Evolutionary conservation across 768 basidiomycete genomes (phyloP), one percentile per base, ranked within the genome.

Genomic region (Russula griseocarnosa): DNA sequence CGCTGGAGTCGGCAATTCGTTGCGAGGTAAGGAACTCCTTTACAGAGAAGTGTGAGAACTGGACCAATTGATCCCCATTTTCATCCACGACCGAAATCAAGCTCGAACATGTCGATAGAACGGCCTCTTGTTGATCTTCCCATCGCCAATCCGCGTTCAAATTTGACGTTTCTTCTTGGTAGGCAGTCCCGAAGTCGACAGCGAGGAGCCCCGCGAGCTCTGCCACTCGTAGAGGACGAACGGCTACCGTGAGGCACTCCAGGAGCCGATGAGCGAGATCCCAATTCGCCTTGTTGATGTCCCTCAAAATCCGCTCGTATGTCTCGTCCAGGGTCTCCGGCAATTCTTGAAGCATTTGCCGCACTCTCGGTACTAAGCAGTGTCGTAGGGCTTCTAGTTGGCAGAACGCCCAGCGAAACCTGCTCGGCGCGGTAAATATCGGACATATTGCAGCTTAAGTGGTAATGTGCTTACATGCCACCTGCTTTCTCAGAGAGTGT

Each of bases 31-130:
- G 56, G 44, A 32, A 58, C n/a, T 58, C 56, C 30, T 58, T 58
- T 3, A 58, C 56, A 6, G 56, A 58, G 28, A 58, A 58, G 14
- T 58, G 56, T 5, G 56, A 58, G n/a, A 58, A 58, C 18, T 58
- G 56, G 0, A 58, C 42, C 0, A 58, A n/a, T 58, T 34, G 56
- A 22, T 6, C 3, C 0, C 20, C 11, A 0, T 24, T 1, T 14
- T 44, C 42, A 5, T 32, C 55, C 16, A 57, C 42, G 8, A 57
- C 10, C 0, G 55, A 30, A 3, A 57, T 57, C 20, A 57, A 46
- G 14, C 55, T 57, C n/a, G 55, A 57, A 5, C 55, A 57, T 0
- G 55, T 46, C 0, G 55, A 46, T 18, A 57, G 30, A 14, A 57
- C 42, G 0, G 55, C 55, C 32, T 30, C 10, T 6, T 57, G 20